Percentiles rank a stretch among this genome's conserved stretches.
Evolutionary conservation across 75 land plant genomes (phyloP).

Genomic region (Pinus albicaulis): DNA sequence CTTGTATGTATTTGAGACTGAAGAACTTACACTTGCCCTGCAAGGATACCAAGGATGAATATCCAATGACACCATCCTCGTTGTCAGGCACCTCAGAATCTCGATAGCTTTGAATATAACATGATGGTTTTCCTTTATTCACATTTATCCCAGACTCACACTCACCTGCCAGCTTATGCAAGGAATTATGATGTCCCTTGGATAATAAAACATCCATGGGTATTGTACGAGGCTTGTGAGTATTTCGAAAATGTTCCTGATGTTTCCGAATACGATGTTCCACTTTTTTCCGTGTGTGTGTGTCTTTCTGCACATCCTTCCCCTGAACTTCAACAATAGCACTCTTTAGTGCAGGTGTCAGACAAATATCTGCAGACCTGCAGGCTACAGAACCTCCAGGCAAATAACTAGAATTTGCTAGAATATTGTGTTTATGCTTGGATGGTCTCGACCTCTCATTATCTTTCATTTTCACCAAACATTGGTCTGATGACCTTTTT

Average conservation of each 20-base stretch:
- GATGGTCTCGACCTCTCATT: background rate
- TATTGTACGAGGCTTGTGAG: background rate
- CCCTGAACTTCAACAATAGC: background rate
- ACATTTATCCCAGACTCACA: background rate
- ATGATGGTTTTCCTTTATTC: background rate
- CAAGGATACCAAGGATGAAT: constrained; percentile 3
- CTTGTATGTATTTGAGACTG: background rate
- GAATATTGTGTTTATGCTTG: background rate
- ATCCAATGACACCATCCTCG: background rate
- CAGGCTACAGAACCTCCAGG: background rate
- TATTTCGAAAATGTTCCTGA: background rate
- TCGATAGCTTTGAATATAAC: background rate
- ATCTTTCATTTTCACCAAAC: background rate
- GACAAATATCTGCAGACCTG: constrained; percentile 1
- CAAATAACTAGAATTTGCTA: background rate
- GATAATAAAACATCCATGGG: constrained; percentile 4
- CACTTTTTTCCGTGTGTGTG: background rate
- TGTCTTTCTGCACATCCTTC: background rate
- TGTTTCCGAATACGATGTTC: background rate
- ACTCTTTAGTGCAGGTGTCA: background rate
- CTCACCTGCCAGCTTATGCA: background rate
- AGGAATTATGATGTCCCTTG: background rate
- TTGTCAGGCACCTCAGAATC: background rate
- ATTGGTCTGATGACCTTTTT: background rate
- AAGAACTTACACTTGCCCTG: background rate